Percentiles rank a stretch among this genome's conserved stretches.
These are phyloP conservation scores for Cicer judaicum DNA, from an alignment of 306 rosid species.

Conservation along the genomic window DNA sequence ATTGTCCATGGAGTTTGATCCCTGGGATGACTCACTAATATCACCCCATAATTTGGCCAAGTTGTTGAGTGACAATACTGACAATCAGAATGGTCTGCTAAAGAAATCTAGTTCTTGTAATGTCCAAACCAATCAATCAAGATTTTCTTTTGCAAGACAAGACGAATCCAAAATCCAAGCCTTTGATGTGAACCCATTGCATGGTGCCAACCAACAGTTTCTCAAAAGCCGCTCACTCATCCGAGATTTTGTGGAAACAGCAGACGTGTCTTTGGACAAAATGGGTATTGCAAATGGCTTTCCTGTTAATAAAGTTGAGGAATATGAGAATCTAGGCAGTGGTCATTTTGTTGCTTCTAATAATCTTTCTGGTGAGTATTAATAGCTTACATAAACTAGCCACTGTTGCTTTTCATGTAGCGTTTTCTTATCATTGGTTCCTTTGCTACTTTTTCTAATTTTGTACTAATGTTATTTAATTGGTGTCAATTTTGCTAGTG, in stretches of 20 bases:
- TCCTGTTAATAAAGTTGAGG: constrained; percentile 55
- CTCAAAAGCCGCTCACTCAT: constrained; percentile 54
- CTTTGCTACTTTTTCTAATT: constrained; percentile 1
- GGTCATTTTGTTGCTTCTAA: constrained; percentile 52
- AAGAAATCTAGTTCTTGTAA: constrained; percentile 71
- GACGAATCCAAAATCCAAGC: constrained; percentile 65
- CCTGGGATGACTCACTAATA: constrained; percentile 73
- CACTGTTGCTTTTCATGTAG: background rate
- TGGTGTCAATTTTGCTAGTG: constrained; percentile 2
- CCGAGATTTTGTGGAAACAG: constrained; percentile 61
- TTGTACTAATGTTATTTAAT: background rate
- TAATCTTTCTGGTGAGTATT: constrained; percentile 69
- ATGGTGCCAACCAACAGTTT: constrained; percentile 50
- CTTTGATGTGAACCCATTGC: constrained; percentile 60
- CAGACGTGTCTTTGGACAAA: constrained; percentile 57
- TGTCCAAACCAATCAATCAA: constrained; percentile 74
- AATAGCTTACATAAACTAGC: constrained; percentile 9
- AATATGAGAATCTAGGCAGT: constrained; percentile 54
- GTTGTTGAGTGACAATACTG: constrained; percentile 63
- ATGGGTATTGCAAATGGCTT: constrained; percentile 62
- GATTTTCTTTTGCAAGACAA: constrained; percentile 91
- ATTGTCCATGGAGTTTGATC: constrained; percentile 73
- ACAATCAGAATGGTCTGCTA: constrained; percentile 53
- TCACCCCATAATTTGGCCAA: constrained; percentile 71
- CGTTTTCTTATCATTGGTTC: constrained; percentile 17